Conservation (phyloP, 768 basidiomycete genomes). For the Mycena vitilis region DNA sequence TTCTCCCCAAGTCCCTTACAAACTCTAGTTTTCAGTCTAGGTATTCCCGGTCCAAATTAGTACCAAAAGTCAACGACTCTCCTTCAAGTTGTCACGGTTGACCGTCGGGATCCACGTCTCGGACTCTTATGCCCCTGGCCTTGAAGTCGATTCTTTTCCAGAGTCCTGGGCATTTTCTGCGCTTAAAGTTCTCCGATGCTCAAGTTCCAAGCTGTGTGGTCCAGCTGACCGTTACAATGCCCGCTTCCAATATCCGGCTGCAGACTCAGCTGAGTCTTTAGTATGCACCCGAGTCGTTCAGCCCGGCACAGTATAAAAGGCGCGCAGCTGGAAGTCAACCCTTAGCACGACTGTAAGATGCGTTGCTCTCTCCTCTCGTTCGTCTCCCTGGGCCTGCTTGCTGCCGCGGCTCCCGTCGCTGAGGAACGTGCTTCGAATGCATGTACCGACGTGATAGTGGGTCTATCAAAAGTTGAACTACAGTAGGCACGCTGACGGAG, state of each 20-base stretch:
- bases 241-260: background rate
- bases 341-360: conserved; percentile 8
- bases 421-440: conserved; percentile 24
- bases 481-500: background rate
- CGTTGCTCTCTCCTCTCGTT: conserved; percentile 18
- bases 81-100: too few relatives aligned
- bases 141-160: background rate
- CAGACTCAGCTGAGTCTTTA: background rate
- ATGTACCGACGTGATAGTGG: conserved; percentile 26
- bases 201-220: background rate
- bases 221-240: conserved; percentile 3
- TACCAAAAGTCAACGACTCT: too few relatives aligned
- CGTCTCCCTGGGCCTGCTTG: conserved; percentile 13
- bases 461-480: background rate
- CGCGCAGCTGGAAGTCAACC: background rate
- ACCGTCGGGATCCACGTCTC: too few relatives aligned
- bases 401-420: conserved; percentile 2
- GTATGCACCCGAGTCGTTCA: too few relatives aligned
- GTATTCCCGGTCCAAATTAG: too few relatives aligned
- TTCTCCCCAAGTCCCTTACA: background rate
- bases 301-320: background rate
- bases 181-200: background rate
- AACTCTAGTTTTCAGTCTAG: background rate
- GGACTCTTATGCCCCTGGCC: too few relatives aligned
- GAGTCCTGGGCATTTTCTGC: background rate